Conservation (phyloP, 2,329 filamentous ascomycete species). For the Monosporascus sp. region DNA sequence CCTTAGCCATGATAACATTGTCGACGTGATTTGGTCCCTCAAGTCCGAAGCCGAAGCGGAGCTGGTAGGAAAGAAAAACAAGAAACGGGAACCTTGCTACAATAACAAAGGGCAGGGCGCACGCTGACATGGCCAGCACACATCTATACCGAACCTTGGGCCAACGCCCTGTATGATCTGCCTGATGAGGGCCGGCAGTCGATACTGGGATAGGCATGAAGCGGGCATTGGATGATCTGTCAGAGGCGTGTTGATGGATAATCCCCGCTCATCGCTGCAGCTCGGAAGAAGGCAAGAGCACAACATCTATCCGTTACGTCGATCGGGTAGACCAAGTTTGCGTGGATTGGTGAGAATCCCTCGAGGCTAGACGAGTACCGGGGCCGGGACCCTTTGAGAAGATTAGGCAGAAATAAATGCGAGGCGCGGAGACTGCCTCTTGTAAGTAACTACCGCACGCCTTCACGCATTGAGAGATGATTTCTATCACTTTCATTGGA, state of each 20-base stretch:
- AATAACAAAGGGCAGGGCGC: no score
- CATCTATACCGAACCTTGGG: not conserved
- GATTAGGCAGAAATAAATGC: not conserved
- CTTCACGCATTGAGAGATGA: not conserved
- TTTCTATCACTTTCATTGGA: not conserved
- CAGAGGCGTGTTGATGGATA: not conserved
- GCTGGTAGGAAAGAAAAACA: no score
- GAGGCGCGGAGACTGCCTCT: not conserved
- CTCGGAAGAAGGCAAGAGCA: not conserved
- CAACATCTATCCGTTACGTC: not conserved
- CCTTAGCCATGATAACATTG: not conserved
- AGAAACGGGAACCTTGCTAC: not conserved
- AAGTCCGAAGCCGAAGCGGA: not conserved
- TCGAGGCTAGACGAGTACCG: no score
- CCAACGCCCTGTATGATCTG: not conserved
- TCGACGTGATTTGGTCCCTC: not conserved
- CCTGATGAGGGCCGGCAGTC: not conserved
- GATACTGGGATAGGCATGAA: not conserved
- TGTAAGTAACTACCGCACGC: not conserved
- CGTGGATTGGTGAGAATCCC: not conserved
- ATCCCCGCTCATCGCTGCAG: not conserved
- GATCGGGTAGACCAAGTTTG: not conserved
- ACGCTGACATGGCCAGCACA: not conserved
- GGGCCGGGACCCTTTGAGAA: not conserved
- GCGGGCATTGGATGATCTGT: not conserved